Conservation (phyloP, 129 eudicot species). For the Erigeron canadensis region DNA sequence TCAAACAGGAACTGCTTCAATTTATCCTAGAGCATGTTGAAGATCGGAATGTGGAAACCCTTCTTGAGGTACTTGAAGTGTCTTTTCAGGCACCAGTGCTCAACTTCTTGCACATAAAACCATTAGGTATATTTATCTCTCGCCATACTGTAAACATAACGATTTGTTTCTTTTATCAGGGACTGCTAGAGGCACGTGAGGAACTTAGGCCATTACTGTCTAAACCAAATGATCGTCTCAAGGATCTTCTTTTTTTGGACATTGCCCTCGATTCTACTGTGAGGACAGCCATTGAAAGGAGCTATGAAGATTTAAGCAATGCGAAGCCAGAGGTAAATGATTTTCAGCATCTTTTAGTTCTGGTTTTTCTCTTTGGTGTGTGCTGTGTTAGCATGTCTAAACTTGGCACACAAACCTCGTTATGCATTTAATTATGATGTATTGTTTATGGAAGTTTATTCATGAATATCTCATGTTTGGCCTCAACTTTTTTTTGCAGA, state of each 20-base stretch:
- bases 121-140: constrained; percentile 13
- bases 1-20: constrained; percentile 69
- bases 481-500: constrained; percentile 52
- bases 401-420: constrained; percentile 1
- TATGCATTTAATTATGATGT: constrained; percentile 7
- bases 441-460: not conserved
- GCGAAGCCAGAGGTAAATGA: constrained; percentile 82
- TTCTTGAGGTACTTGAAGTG: constrained; percentile 67
- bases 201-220: constrained; percentile 83
- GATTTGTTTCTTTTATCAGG: constrained; percentile 35
- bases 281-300: constrained; percentile 93
- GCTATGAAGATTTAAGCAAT: constrained; percentile 74
- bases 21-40: constrained; percentile 78
- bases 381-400: not conserved
- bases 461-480: constrained; percentile 7
- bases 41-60: constrained; percentile 76
- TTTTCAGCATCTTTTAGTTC: not conserved
- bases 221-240: constrained; percentile 80
- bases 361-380: constrained; percentile 11
- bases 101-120: constrained; percentile 11
- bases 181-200: constrained; percentile 84
- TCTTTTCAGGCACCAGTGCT: constrained; percentile 16
- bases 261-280: constrained; percentile 93
- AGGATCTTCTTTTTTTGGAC: constrained; percentile 89
- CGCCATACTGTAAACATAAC: constrained; percentile 6